Evolutionary conservation across 768 basidiomycete species (phyloP), one percentile per base, ranked within the genome.

Genomic region (Russula virescens): DNA sequence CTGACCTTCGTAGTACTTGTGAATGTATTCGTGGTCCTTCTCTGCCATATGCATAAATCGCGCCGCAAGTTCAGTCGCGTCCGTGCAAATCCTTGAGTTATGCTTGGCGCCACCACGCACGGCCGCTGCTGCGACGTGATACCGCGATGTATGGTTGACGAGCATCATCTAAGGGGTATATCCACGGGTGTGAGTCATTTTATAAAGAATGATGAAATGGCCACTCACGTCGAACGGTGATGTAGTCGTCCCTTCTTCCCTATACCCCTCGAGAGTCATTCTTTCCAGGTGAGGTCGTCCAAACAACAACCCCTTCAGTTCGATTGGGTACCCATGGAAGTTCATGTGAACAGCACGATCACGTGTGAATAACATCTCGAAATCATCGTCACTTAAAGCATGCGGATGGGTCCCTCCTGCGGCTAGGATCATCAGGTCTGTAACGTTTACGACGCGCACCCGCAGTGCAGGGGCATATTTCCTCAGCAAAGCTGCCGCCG

Each of bases 391-490:
- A 66, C 73, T 77, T 61, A 94, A 76, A 1, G 89, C 79, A 68
- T 93, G 91, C 9, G 92, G 91, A 70, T 94, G 91, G 13, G 79
- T 74, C 57, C 87, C 89, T n/a, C 70, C 72, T 5, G 80, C 77
- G 31, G 83, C 81, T 47, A 97, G 81, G 61, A 94, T 86, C 84
- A 97, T 88, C 49, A 95, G 78, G 69, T 96, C 93, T 2, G 91
- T 90, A 62, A 96, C 87, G 67, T 96, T 95, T 61, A 95, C 85
- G 60, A 95, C 89, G 21, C 91, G 85, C 8, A 92, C 86, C 42
- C 94, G 86, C 28, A 97, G 80, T 10, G 80, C 79, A 2, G 89
- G 85, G n/a, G 78, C 78, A 25, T 81, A 74, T 69, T 84, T 83
- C 68, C 87, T 86, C 26, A 95, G 82, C 23, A 94, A 79, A 2